Conservation (phyloP, 768 basidiomycete genomes). For the Termitomyces sp. region DNA sequence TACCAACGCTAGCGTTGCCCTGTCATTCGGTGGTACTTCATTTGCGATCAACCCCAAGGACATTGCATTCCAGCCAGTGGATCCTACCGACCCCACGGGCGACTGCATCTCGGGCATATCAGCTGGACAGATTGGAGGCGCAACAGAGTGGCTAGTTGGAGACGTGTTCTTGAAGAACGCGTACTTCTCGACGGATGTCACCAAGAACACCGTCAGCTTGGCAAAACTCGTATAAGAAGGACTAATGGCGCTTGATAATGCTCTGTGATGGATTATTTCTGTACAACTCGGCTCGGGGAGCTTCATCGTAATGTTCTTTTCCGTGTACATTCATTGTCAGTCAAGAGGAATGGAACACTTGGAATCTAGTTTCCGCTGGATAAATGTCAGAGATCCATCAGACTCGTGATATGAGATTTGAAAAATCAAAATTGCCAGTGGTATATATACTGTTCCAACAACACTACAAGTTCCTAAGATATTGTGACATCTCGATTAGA, state of each 20-base stretch:
- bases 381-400: too few species aligned
- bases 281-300: slow-evolving; percentile 7
- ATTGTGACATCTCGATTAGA: not conserved
- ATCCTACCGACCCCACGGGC: slow-evolving; percentile 53
- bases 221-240: slow-evolving; percentile 45
- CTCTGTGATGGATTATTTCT: not conserved
- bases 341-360: not conserved
- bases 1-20: slow-evolving; percentile 38
- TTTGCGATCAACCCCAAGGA: slow-evolving; percentile 67
- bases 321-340: not conserved
- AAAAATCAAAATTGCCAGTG: too few species aligned
- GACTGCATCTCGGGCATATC: slow-evolving; percentile 73
- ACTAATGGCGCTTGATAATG: not conserved
- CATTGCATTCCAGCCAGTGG: slow-evolving; percentile 52
- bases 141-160: slow-evolving; percentile 71
- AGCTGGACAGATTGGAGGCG: slow-evolving; percentile 57
- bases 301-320: slow-evolving; percentile 12
- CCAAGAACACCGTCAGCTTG: slow-evolving; percentile 56
- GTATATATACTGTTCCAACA: too few species aligned
- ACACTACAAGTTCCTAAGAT: not conserved
- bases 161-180: slow-evolving; percentile 80
- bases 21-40: slow-evolving; percentile 44
- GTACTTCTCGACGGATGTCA: slow-evolving; percentile 65
- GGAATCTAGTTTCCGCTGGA: not conserved
- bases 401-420: too few species aligned